Evolutionary conservation across 148 eudicot genomes (phyloP).

Genomic region (Hydrangea macrophylla): DNA sequence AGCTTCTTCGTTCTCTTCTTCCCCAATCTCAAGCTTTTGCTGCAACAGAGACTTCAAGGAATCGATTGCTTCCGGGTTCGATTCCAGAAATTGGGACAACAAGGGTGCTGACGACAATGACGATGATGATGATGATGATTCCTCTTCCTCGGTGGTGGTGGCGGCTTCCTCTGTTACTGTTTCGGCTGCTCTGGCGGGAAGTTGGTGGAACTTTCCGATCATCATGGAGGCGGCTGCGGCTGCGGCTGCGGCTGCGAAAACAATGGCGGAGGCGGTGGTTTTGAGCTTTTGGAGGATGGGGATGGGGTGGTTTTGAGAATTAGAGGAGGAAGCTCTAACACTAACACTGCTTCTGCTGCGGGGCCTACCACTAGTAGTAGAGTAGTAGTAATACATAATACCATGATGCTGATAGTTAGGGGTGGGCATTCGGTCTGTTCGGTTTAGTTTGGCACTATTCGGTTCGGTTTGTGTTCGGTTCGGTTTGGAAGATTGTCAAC

Average conservation of each 20-base stretch:
- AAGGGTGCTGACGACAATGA: too few species aligned
- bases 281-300: slow-evolving; percentile 31
- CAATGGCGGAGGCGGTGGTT: slow-evolving; percentile 26
- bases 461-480: too few species aligned
- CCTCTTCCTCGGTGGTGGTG: not conserved
- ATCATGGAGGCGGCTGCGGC: slow-evolving; percentile 40
- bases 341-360: too few species aligned
- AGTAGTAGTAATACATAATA: too few species aligned
- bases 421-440: too few species aligned
- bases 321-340: slow-evolving; percentile 7
- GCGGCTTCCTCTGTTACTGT: slow-evolving; percentile 12
- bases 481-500: too few species aligned
- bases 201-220: slow-evolving; percentile 32
- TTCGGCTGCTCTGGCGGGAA: slow-evolving; percentile 40
- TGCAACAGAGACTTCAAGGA: slow-evolving; percentile 47
- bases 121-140: slow-evolving; percentile 11
- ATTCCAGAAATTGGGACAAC: slow-evolving; percentile 33
- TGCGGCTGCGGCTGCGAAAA: slow-evolving; percentile 40
- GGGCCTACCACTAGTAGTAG: too few species aligned
- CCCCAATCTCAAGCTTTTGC: slow-evolving; percentile 47
- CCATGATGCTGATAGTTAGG: too few species aligned
- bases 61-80: slow-evolving; percentile 38
- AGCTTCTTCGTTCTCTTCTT: slow-evolving; percentile 69
- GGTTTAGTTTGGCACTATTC: too few species aligned
- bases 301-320: slow-evolving; percentile 12